Evolutionary conservation across 1,284 basidiomycete species (phyloP).

Genomic region (Austropuccinia psidii): DNA sequence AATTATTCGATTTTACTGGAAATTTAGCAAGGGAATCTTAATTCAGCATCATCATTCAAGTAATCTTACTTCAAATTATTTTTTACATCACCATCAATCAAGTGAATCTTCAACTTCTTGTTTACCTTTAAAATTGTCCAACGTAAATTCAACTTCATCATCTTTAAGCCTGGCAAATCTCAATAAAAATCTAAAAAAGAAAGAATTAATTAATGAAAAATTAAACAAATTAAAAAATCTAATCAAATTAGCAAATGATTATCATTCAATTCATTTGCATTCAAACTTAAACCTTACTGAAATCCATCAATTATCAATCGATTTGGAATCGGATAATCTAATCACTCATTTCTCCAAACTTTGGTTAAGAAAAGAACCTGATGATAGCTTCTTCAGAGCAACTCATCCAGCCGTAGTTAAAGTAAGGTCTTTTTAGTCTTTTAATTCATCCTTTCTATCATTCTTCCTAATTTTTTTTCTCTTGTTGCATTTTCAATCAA

Average conservation of each 20-base stretch:
- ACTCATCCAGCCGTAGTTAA: conserved; percentile 22
- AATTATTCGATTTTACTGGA: too few species aligned
- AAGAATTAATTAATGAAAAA: background rate
- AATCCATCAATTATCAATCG: background rate
- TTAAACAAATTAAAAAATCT: background rate
- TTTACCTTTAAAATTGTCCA: background rate
- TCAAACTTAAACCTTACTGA: background rate
- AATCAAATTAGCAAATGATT: background rate
- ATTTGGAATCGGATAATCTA: conserved; percentile 34
- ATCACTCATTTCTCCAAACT: conserved; percentile 31
- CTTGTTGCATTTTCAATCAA: background rate
- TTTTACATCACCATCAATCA: background rate
- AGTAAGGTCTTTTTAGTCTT: background rate
- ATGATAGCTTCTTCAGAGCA: conserved; percentile 18
- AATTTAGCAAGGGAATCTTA: too few species aligned
- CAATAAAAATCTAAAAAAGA: background rate
- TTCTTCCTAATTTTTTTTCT: background rate
- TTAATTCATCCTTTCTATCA: background rate
- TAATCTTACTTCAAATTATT: background rate
- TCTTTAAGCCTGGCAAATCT: background rate
- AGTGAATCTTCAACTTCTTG: background rate
- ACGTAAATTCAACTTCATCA: too few species aligned
- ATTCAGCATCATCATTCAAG: too few species aligned
- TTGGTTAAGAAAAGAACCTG: conserved; percentile 31
- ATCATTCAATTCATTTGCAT: background rate